Base-by-base conservation (phyloP, 1,284 basidiomycete species). In the Pseudozyma sp. region DNA sequence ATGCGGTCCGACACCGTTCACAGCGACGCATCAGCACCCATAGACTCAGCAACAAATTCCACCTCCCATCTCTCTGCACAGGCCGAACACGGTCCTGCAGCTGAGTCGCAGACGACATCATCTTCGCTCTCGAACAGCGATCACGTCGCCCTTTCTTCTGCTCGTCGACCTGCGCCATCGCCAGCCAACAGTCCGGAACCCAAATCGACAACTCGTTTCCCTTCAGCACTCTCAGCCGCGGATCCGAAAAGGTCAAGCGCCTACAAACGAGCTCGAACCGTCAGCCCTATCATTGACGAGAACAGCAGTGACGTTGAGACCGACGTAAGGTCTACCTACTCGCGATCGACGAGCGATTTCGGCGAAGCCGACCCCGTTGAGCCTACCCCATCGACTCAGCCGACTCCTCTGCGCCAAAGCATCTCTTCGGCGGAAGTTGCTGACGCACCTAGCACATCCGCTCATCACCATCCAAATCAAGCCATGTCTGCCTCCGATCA, bases 221-320 rank as follows among this genome's bases (percentile, higher is more conserved):
- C 57, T 1, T 31, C 61, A 5, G 19, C 52, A 8, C 56, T 62
- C 19, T 35, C 64, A 5, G 34, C 52, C 1, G 21, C 58, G 34
- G 47, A 68, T 13, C 57, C 10, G 7, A 58, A 53, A 42, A 58
- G 54, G 14, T 19, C 52, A 7, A 45, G 58, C 13, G 56, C 66
- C 14, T 75, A 64, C 68, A 75, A 75, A 48, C 34, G 72, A 38
- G 72, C 72, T 39, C 57, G 72, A 8, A 75, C 72, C 21, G 68
- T 67, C 47, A 70, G 67, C 36, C 72, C 72, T 35, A 60, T 75
- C 63, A 75, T 75, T 55, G 72, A 75, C 72, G 72, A 75, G 44
- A 70, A 70, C 57, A 70, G 67, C 54, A 75, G 72, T 51, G 72
- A 75, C 63, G 49, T 67, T 21, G 72, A 75, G 34, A 64, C 39